Conservation (phyloP, 1,284 basidiomycete genomes). For the Ustilago cynodontis region DNA sequence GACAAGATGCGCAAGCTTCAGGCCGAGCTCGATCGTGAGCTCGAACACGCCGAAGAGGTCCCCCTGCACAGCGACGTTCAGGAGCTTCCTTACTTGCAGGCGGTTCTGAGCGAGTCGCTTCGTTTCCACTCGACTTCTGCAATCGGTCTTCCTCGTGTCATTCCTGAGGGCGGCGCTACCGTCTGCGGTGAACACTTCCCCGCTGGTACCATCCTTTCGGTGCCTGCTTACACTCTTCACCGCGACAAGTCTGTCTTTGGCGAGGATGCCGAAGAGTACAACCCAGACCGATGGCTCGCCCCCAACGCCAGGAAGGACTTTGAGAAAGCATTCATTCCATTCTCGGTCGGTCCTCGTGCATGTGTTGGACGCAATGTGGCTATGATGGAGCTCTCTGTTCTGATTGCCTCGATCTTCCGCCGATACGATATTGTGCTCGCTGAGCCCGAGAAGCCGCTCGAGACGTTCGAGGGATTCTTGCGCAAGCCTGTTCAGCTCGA, state of each 20-base stretch:
- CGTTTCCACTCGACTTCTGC: conserved; percentile 81
- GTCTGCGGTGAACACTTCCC: conserved; percentile 74
- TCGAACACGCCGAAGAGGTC: conserved; percentile 57
- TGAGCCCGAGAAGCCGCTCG: conserved; percentile 48
- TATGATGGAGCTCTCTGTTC: conserved; percentile 56
- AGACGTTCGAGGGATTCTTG: conserved; percentile 63
- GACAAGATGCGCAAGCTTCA: conserved; percentile 79
- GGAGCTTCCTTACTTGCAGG: conserved; percentile 74
- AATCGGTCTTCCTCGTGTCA: conserved; percentile 76
- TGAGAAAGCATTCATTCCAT: conserved; percentile 64
- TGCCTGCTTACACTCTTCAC: conserved; percentile 78
- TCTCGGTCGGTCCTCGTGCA: conserved; percentile 60
- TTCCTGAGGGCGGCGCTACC: conserved; percentile 54
- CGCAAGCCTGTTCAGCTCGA: conserved; percentile 54
- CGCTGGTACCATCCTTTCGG: conserved; percentile 73
- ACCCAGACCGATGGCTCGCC: conserved; percentile 83
- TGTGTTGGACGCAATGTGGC: conserved; percentile 64
- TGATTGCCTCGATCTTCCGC: conserved; percentile 57
- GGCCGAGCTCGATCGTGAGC: conserved; percentile 79
- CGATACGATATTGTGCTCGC: conserved; percentile 62
- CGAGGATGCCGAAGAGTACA: conserved; percentile 79
- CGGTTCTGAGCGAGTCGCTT: conserved; percentile 84
- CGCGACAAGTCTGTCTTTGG: conserved; percentile 81
- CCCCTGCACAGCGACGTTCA: conserved; percentile 56
- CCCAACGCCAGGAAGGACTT: conserved; percentile 61